Evolutionary conservation across 1,284 basidiomycete genomes (phyloP).

Genomic region (Rhodotorula sp.): DNA sequence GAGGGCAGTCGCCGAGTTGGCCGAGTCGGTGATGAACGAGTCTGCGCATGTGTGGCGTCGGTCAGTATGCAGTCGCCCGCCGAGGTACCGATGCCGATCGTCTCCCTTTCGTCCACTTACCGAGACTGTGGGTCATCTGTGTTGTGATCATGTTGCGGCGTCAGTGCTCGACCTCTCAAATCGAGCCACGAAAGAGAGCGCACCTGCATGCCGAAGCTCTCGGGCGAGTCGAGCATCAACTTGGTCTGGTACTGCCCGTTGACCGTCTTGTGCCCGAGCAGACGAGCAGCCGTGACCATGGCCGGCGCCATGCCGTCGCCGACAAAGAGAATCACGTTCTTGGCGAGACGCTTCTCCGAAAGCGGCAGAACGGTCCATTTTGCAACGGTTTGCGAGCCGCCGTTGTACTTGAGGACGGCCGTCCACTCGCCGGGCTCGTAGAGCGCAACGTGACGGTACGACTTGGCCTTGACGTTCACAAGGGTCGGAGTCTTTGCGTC

Average conservation of each 20-base stretch:
- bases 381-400: constrained; percentile 44
- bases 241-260: constrained; percentile 52
- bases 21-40: constrained; percentile 45
- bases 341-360: constrained; percentile 46
- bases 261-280: constrained; percentile 53
- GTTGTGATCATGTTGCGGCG: too few relatives aligned
- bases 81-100: too few relatives aligned
- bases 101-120: constrained; percentile 43
- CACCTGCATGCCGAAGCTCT: constrained; percentile 37
- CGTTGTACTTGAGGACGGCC: constrained; percentile 42
- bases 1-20: constrained; percentile 54
- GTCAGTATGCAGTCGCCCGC: background rate
- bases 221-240: constrained; percentile 47
- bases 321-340: constrained; percentile 50
- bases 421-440: constrained; percentile 45
- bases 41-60: background rate
- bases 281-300: constrained; percentile 48
- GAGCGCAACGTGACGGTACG: constrained; percentile 50
- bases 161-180: too few relatives aligned
- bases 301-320: constrained; percentile 22
- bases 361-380: constrained; percentile 49
- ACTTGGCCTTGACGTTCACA: constrained; percentile 52
- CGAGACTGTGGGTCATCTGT: constrained; percentile 45
- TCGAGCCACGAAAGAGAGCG: too few relatives aligned
- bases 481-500: constrained; percentile 46